Evolutionary conservation across 805 yeast species (phyloP), one percentile per base, ranked within the genome.

Genomic region (Dipodascus albidus): DNA sequence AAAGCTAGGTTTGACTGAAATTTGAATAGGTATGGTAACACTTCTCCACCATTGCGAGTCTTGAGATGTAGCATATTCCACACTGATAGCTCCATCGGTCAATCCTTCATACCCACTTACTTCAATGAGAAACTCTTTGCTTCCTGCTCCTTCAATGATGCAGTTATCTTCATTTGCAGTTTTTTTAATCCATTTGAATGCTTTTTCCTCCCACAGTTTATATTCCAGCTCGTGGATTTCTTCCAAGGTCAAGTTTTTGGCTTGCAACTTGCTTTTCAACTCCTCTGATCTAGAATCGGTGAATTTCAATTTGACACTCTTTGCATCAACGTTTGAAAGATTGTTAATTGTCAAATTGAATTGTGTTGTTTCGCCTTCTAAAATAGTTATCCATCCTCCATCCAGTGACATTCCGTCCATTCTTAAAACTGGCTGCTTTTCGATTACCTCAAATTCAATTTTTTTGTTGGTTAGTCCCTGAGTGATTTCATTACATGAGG

Each of bases 161-260:
- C 44, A 27, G 33, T 6, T 6, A 11, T 11, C 20, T 6, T 17
- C 15, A 20, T 47, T 49, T 9, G 69, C 59, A 2, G 62, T 62
- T 2, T 60, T 47, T 3, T 61, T 50, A 11, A 67, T 62, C 38
- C 85, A 76, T 23, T 66, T 65, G 56, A 86, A 72, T 0, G 91
- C 82, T 47, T 76, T 77, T 54, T 79, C 76, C 55, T 76, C 74
- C 47, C 82, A 64, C 50, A 87, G 61, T 59, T 77, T 78, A 70
- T 83, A 83, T 62, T 87, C 96, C 53, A 83, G 72, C 63, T 87
- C 96, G 64, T 86, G 80, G 2, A 81, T 68, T 51, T 87, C 96
- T 52, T 78, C 74, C 0, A 82, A 77, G 0, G 82, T 76, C 3
- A 81, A 62, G 1, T 69, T 67, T 47, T 67, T 75, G 31, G 72